Evolutionary conservation across 495 filamentous ascomycete genomes (phyloP).

Genomic region (Hypoxylon fragiforme): DNA sequence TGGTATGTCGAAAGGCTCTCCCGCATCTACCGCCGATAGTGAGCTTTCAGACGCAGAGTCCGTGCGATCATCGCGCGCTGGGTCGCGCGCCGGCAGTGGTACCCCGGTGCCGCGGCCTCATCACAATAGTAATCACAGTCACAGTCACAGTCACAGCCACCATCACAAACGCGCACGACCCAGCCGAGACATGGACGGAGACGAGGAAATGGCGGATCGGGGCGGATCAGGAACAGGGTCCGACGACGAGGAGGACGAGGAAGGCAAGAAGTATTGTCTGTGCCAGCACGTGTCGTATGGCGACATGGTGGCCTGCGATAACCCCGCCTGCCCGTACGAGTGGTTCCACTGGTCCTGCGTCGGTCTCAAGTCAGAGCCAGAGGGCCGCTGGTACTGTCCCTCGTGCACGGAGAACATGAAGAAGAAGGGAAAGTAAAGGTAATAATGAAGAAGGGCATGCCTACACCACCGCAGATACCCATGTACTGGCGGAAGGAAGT

Average conservation of each 20-base stretch:
- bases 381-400: slow-evolving; percentile 91
- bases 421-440: slow-evolving; percentile 45
- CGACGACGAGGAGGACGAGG: slow-evolving; percentile 83
- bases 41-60: slow-evolving; percentile 71
- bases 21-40: slow-evolving; percentile 59
- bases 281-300: slow-evolving; percentile 93
- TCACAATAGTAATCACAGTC: slow-evolving; percentile 47
- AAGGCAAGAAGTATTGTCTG: slow-evolving; percentile 87
- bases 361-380: slow-evolving; percentile 82
- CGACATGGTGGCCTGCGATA: slow-evolving; percentile 98
- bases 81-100: slow-evolving; percentile 47
- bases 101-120: slow-evolving; percentile 50
- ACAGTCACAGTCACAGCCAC: slow-evolving; percentile 34
- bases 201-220: slow-evolving; percentile 40
- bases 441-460: neutral
- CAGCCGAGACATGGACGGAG: slow-evolving; percentile 29
- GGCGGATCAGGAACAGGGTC: slow-evolving; percentile 53
- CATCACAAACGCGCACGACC: slow-evolving; percentile 39
- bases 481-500: too few species aligned
- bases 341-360: slow-evolving; percentile 99
- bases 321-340: slow-evolving; percentile 86
- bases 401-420: slow-evolving; percentile 69
- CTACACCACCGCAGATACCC: too few species aligned
- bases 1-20: slow-evolving; percentile 59
- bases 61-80: slow-evolving; percentile 46